These are phyloP conservation scores for Debaryomyces udenii DNA, from an alignment of 1,139 yeast genomes.

Conservation along the genomic window DNA sequence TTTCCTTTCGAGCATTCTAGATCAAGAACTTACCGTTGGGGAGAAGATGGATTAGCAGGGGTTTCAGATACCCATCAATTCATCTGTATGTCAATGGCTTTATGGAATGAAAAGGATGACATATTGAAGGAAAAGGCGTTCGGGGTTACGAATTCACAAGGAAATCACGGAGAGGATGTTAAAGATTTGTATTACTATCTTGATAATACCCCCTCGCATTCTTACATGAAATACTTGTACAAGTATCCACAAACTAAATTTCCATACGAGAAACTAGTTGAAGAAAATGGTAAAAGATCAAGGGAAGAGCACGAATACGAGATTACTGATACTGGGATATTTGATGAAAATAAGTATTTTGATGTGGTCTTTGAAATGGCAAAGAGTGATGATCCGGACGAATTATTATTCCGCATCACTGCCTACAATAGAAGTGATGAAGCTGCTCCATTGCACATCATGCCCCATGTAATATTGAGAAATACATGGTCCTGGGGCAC, in stretches of 20 bases:
- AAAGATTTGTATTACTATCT: constrained; percentile 81
- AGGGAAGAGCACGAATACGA: constrained; percentile 73
- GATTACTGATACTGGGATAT: constrained; percentile 73
- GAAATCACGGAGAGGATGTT: constrained; percentile 96
- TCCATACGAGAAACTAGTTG: constrained; percentile 79
- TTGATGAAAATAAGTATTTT: constrained; percentile 80
- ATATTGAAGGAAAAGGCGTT: constrained; percentile 84
- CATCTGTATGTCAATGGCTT: constrained; percentile 75
- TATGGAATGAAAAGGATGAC: constrained; percentile 92
- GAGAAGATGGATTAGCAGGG: constrained; percentile 96
- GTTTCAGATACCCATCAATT: constrained; percentile 84
- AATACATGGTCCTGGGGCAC: constrained; percentile 94
- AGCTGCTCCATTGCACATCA: constrained; percentile 83
- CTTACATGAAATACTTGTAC: constrained; percentile 90
- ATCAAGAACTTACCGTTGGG: constrained; percentile 90
- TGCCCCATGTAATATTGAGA: constrained; percentile 86
- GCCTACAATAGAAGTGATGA: constrained; percentile 86
- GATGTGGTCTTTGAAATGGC: constrained; percentile 94
- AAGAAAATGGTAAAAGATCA: constrained; percentile 66
- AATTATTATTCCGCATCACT: constrained; percentile 79
- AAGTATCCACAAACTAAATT: constrained; percentile 86
- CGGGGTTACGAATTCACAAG: constrained; percentile 91
- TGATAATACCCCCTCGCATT: constrained; percentile 92
- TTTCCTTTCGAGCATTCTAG: constrained; percentile 89
- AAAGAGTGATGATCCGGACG: constrained; percentile 80